A percentile compares a stretch with the other conserved stretches of the same genome.
These are phyloP conservation scores for Xylaria castorea DNA, from an alignment of 495 filamentous ascomycete genomes.

Conservation along the genomic window DNA sequence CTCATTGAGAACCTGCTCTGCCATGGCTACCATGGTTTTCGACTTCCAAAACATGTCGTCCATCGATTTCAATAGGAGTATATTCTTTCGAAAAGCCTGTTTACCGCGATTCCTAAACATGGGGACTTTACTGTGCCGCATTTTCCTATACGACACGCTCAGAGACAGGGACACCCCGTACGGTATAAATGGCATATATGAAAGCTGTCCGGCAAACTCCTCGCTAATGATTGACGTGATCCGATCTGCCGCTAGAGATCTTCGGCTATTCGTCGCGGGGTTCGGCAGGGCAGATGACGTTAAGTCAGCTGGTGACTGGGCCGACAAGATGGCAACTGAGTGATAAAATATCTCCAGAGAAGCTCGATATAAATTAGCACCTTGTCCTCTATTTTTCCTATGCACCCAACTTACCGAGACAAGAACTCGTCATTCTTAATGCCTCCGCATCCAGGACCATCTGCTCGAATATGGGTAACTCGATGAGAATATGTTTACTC, in stretches of 20 bases:
- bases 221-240: conserved; percentile 66
- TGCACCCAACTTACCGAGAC: conserved; percentile 52
- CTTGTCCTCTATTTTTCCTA: neutral
- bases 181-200: conserved; percentile 69
- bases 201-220: conserved; percentile 59
- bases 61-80: conserved; percentile 60
- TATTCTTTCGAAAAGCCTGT: conserved; percentile 64
- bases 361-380: conserved; percentile 46
- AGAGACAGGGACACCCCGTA: conserved; percentile 72
- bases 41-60: conserved; percentile 63
- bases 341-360: conserved; percentile 75
- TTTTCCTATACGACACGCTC: conserved; percentile 73
- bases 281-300: conserved; percentile 59
- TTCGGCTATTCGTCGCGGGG: conserved; percentile 61
- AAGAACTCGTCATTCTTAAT: conserved; percentile 44
- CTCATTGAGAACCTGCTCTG: conserved; percentile 45
- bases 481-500: conserved; percentile 49
- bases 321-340: conserved; percentile 68
- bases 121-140: conserved; percentile 68
- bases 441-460: conserved; percentile 59
- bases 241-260: conserved; percentile 68
- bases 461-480: conserved; percentile 72
- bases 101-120: conserved; percentile 69
- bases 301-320: conserved; percentile 41
- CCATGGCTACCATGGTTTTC: conserved; percentile 43